Base-by-base conservation (phyloP, 176 grass and related monocot species). In the Lolium multiflorum region DNA sequence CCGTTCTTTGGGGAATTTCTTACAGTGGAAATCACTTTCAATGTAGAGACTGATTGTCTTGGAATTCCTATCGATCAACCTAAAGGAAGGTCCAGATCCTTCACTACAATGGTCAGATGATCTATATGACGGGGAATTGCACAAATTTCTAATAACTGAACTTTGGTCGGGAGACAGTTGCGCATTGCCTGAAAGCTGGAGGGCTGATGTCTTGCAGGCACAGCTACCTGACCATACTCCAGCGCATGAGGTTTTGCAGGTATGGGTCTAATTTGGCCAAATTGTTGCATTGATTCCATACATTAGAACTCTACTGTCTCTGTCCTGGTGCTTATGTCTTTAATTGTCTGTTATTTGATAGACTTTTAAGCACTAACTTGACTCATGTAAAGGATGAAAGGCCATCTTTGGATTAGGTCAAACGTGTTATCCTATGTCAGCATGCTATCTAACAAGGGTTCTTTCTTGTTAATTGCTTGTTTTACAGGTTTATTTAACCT, bases 31-130 rank as follows among this genome's bases (percentile, higher is more conserved):
- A 82, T 83, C 11, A 52, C 44, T 77, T 89, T 80, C 46, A 72
- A 81, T 74, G 14, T 79, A 98, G 93, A 87, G 95, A 83, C 70
- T 95, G 65, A 56, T 98, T 55, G 52, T 91, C 59, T 80, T 93
- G 67, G 78, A 87, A 66, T 74, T 98, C 16, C 71, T 90, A 35
- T 91, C 91, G 1, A 55, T 92, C 79, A 79, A 62, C 80, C 72
- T 47, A 22, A 91, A 93, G 50, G 74, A 92, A 71, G 73, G 50
- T 22, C 7, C 70, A 70, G 62, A 38, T 66, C 44, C 11, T 59
- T 75, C 55, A 60, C 49, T 91, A 55, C 67, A 82, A 87, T 95
- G 88, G 86, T 81, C 28, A 0, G 82, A 87, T 80, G 93, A 98
- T 64, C 38, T 98, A 87, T 98, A 90, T 83, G 76, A 81, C 31